Conservation (phyloP, 2,329 filamentous ascomycete species). For the Apiospora arundinis region DNA sequence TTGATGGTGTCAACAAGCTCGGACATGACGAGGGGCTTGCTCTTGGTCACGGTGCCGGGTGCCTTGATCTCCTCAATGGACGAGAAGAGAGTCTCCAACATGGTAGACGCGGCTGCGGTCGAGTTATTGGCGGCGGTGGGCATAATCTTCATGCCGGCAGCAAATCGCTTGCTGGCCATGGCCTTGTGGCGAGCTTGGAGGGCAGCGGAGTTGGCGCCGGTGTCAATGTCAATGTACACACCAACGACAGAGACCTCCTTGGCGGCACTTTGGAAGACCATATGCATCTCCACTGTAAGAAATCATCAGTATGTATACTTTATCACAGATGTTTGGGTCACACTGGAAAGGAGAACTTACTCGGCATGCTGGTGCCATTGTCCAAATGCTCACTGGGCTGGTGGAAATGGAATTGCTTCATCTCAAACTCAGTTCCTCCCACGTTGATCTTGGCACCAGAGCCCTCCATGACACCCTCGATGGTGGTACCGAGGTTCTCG, state of each 20-base stretch:
- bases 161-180: conserved; percentile 14
- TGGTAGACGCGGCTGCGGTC: conserved; percentile 42
- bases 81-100: conserved; percentile 55
- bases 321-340: conserved; percentile 20
- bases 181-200: conserved; percentile 27
- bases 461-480: conserved; percentile 60
- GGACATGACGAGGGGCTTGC: conserved; percentile 50
- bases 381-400: conserved; percentile 56
- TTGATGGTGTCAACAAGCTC: conserved; percentile 47
- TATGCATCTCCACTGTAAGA: conserved; percentile 59
- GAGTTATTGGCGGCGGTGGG: conserved; percentile 49
- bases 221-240: conserved; percentile 49
- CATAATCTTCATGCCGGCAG: conserved; percentile 45
- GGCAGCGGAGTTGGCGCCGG: conserved; percentile 29
- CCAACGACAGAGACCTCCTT: conserved; percentile 51
- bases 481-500: conserved; percentile 63
- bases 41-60: conserved; percentile 49
- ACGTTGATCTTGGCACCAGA: conserved; percentile 43
- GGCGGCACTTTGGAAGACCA: conserved; percentile 59
- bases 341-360: conserved; percentile 35
- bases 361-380: conserved; percentile 51
- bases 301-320: neutral
- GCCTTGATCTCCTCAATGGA: conserved; percentile 48
- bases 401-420: conserved; percentile 58
- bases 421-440: conserved; percentile 43